Percentiles rank a stretch among this genome's conserved stretches.
Conservation (phyloP, 805 yeast genomes). For the Yarrowia divulgata region DNA sequence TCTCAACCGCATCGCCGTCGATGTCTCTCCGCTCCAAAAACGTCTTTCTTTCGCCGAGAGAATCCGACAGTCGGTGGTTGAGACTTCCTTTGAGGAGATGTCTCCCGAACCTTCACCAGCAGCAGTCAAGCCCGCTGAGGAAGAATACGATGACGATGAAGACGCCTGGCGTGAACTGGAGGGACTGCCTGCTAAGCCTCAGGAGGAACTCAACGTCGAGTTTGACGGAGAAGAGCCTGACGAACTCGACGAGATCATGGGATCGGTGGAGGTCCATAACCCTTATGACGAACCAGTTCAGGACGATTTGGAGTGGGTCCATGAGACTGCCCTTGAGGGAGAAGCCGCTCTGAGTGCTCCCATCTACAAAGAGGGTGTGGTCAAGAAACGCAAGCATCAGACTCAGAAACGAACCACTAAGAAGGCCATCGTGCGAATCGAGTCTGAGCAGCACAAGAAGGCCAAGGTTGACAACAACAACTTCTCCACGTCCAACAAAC, state of each 20-base stretch:
- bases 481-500: slow-evolving; percentile 5
- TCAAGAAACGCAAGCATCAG: slow-evolving; percentile 25
- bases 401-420: slow-evolving; percentile 32
- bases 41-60: slow-evolving; percentile 32
- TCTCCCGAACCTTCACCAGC: not conserved
- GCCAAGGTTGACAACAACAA: slow-evolving; percentile 31
- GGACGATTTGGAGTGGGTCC: slow-evolving; percentile 28
- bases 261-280: slow-evolving; percentile 13
- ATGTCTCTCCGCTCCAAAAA: slow-evolving; percentile 18
- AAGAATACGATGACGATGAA: slow-evolving; percentile 12
- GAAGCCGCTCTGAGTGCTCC: slow-evolving; percentile 22
- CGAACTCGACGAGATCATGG: slow-evolving; percentile 22
- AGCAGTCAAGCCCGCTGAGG: not conserved
- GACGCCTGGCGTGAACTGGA: slow-evolving; percentile 19
- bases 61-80: slow-evolving; percentile 15
- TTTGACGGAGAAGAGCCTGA: slow-evolving; percentile 7
- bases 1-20: slow-evolving; percentile 45
- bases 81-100: not conserved
- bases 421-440: slow-evolving; percentile 20
- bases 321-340: slow-evolving; percentile 7
- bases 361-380: not conserved
- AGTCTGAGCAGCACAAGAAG: slow-evolving; percentile 16
- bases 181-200: slow-evolving; percentile 1
- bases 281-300: slow-evolving; percentile 29
- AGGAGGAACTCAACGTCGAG: not conserved